Evolutionary conservation across 805 yeast species (phyloP), one percentile per base, ranked within the genome.

Genomic region (Helenozyma rhizophorensis): DNA sequence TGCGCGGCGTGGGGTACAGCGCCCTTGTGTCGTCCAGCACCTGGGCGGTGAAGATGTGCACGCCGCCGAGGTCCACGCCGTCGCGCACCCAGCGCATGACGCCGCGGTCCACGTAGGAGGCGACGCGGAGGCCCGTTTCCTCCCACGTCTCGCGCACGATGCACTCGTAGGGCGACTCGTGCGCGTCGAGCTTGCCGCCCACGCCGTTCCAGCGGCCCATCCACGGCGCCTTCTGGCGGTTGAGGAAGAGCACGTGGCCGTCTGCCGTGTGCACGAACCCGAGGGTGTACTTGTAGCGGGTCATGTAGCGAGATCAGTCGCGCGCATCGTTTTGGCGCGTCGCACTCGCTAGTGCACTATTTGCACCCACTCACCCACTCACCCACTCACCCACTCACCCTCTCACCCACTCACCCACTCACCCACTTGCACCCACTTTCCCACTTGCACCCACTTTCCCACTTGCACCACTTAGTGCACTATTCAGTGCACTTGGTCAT

Each of bases 181-280:
- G 44, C 1, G 42, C 33, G 21, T 63, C 64, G 12, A 66, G 39
- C 37, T 67, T 66, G 5, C 72, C 72, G 7, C 72, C 72, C 9
- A 67, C 70, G 9, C 72, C 72, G 42, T 67, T 66, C 72, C 72
- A 67, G 30, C 62, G 48, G 11, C 72, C 72, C 71, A 66, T 67
- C 68, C 70, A 65, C 1, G 72, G 72, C 9, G 56, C 48, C 35
- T 67, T 67, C 35, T 62, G 58, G 15, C 72, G 48, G 34, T 67
- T 67, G 13, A 67, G 47, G 6, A 67, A 43, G 9, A 66, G 57
- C 12, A 65, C 45, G 25, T 60, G 48, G 23, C 51, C 40, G 14
- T 58, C 50, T 27, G 58, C 66, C 36, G 66, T 60, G 28, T 51
- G 40, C 12, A 53, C 38, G 32, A 54, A 49, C n/a, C 59, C 59